These are phyloP conservation scores for Colletotrichum karsti DNA, from an alignment of 2,329 filamentous ascomycete species.

Conservation along the genomic window DNA sequence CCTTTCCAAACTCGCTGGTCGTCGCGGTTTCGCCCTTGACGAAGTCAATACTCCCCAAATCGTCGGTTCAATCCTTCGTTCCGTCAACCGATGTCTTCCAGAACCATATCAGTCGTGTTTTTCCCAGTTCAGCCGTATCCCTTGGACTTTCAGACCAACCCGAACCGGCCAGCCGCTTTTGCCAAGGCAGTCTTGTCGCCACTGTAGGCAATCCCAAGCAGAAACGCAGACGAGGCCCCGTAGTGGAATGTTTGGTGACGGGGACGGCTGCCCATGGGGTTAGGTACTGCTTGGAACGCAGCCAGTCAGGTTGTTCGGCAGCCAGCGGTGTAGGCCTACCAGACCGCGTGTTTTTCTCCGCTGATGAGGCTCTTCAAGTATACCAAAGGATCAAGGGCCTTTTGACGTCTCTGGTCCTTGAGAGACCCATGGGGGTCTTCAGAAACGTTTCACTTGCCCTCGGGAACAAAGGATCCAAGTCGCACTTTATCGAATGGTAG, in stretches of 20 bases:
- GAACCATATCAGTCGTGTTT: too few relatives aligned
- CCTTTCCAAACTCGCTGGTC: neutral
- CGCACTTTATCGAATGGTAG: neutral
- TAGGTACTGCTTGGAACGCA: neutral
- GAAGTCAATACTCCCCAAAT: neutral
- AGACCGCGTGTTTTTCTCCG: neutral
- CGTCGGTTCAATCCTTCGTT: too few relatives aligned
- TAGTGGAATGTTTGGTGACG: neutral
- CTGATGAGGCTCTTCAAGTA: neutral
- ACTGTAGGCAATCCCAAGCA: too few relatives aligned
- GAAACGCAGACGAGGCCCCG: neutral
- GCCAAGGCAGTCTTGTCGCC: too few relatives aligned
- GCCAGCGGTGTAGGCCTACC: neutral
- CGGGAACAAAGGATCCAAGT: neutral
- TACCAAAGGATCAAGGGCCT: neutral
- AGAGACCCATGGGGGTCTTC: neutral
- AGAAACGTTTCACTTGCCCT: neutral
- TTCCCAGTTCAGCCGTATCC: too few relatives aligned
- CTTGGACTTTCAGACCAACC: too few relatives aligned
- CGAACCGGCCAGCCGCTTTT: too few relatives aligned
- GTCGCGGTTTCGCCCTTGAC: neutral
- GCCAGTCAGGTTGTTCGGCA: too few relatives aligned
- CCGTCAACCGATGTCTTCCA: too few relatives aligned
- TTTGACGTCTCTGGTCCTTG: neutral
- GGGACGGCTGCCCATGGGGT: neutral